Evolutionary conservation across 2,329 filamentous ascomycete genomes (phyloP).

Genomic region (Talaromyces sp.): DNA sequence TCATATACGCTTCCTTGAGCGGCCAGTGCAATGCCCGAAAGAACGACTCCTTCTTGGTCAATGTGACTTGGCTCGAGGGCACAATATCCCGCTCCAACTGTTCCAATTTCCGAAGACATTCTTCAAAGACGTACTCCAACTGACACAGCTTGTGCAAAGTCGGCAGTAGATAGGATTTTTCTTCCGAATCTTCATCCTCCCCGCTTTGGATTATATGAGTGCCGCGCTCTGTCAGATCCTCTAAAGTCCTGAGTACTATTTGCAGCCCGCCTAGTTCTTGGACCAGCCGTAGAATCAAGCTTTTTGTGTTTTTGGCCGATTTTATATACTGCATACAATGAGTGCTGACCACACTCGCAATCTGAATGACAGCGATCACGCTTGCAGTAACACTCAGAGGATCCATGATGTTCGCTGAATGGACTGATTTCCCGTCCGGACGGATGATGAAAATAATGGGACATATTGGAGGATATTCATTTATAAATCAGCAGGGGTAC

Average conservation of each 20-base stretch:
- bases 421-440: too few relatives aligned
- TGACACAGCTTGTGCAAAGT: slow-evolving; percentile 10
- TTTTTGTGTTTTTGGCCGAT: slow-evolving; percentile 11
- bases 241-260: slow-evolving; percentile 11
- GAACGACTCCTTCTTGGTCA: slow-evolving; percentile 1
- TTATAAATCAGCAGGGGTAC: too few relatives aligned
- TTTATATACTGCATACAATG: slow-evolving; percentile 16
- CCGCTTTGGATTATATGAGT: neutral
- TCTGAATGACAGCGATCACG: slow-evolving; percentile 20
- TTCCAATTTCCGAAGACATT: slow-evolving; percentile 8
- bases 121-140: slow-evolving; percentile 11
- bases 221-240: slow-evolving; percentile 9
- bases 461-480: too few relatives aligned
- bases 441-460: too few relatives aligned
- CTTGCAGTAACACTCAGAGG: slow-evolving; percentile 21
- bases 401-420: slow-evolving; percentile 13
- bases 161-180: slow-evolving; percentile 2
- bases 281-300: slow-evolving; percentile 4
- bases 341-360: slow-evolving; percentile 8
- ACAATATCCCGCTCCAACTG: slow-evolving; percentile 10
- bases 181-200: neutral
- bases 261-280: slow-evolving; percentile 16
- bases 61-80: neutral
- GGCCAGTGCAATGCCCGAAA: slow-evolving; percentile 13
- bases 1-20: slow-evolving; percentile 11